A percentile compares a stretch with the other conserved stretches of the same genome.
These are phyloP conservation scores for Amanita rimosa DNA, from an alignment of 768 basidiomycete genomes.

Conservation along the genomic window DNA sequence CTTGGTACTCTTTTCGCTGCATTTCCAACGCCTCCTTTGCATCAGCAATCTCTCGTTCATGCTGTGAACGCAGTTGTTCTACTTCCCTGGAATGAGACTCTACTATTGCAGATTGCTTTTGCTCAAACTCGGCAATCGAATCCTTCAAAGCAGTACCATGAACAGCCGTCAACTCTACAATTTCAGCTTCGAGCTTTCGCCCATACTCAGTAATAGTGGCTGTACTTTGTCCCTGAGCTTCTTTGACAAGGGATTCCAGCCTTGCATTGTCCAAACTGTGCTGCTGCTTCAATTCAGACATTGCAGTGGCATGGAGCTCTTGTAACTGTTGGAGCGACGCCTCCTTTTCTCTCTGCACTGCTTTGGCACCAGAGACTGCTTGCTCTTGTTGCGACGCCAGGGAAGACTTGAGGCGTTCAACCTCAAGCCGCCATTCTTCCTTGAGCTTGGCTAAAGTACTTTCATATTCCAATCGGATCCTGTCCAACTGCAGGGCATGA, in stretches of 20 bases:
- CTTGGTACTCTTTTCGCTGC: slow-evolving; percentile 26
- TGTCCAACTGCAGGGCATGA: slow-evolving; percentile 45
- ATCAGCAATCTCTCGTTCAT: slow-evolving; percentile 25
- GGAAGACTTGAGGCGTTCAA: slow-evolving; percentile 33
- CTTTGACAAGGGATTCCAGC: slow-evolving; percentile 33
- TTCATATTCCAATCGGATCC: slow-evolving; percentile 50
- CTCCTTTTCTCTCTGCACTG: slow-evolving; percentile 18
- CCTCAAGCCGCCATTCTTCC: slow-evolving; percentile 41
- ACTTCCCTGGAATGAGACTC: slow-evolving; percentile 31
- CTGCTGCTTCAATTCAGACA: slow-evolving; percentile 1
- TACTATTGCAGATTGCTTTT: slow-evolving; percentile 18
- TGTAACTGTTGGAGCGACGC: slow-evolving; percentile 11
- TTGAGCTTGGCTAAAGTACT: slow-evolving; percentile 37
- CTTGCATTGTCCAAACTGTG: slow-evolving; percentile 12
- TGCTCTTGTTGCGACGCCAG: slow-evolving; percentile 35
- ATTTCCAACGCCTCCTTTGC: slow-evolving; percentile 22
- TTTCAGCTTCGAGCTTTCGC: slow-evolving; percentile 43
- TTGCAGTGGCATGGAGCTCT: background rate
- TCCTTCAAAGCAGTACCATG: slow-evolving; percentile 33
- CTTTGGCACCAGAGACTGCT: slow-evolving; percentile 19
- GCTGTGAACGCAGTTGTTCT: slow-evolving; percentile 28
- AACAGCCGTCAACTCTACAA: slow-evolving; percentile 32
- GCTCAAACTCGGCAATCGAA: slow-evolving; percentile 15
- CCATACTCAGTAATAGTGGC: slow-evolving; percentile 42
- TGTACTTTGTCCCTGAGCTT: slow-evolving; percentile 45